Evolutionary conservation across 169 alveolate species (phyloP), one percentile per base, ranked within the genome.

Genomic region (Cryptosporidium sp.): DNA sequence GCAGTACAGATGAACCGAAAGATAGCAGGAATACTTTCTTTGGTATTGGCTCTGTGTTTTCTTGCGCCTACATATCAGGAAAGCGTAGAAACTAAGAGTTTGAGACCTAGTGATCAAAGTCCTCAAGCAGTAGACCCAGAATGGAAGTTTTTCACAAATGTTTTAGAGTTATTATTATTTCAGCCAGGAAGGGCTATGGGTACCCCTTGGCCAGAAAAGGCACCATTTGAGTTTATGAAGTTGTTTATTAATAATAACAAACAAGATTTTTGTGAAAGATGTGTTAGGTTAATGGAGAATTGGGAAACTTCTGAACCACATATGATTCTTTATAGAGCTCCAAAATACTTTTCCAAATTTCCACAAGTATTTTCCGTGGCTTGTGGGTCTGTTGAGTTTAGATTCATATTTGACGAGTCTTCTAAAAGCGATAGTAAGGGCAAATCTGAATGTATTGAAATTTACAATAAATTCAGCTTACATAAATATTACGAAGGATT

Each of bases 111-210:
- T 55, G 67, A 26, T 9, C 37, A 35, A 48, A 37, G 23, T 9
- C 4, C 23, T 23, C 55, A 55, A 10, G 3, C 37, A 48, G 7
- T 58, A 14, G 2, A 48, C 10, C 31, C 37, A 9, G 73, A 80
- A 26, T 80, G 89, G 89, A 45, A 31, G 18, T 67, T 21, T 41
- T 59, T 65, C 12, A 45, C 12, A 12, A 80, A 80, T 80, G 39
- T 80, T 3, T 33, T 80, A 33, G 75, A 80, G 41, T 45, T 80
- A 12, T 21, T 80, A 43, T 39, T 80, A 18, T 80, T 80, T 45
- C 89, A 80, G 37, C 89, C 89, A 3, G 89, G 89, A 16, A 59
- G 89, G 52, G 89, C 69, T 12, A 80, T 80, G 89, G 89, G 89
- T 16, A 62, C 75, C 18, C 89, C 89, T 37, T 80, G 89, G 89